phyloP scores from a whole-genome alignment of 352 stramenopile species.

The Globisporangium rhizosaccharum region DNA sequence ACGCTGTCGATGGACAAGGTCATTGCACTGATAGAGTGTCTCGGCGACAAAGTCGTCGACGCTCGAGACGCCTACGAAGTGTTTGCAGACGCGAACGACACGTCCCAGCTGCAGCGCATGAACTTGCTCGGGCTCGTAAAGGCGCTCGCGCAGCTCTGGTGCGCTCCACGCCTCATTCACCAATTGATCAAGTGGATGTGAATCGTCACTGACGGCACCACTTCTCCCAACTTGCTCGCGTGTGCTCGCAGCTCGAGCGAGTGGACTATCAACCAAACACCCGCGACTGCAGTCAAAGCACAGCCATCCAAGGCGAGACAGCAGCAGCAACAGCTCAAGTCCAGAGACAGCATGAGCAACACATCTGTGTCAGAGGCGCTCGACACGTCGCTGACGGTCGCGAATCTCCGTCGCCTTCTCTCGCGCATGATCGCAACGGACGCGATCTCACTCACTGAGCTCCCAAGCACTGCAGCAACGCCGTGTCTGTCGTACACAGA shows the following conservation, averaged over 20 bases:
- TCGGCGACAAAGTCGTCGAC: constrained; percentile 55
- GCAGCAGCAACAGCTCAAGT: neutral
- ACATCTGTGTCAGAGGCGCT: neutral
- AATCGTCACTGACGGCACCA: neutral
- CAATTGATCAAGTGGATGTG: neutral
- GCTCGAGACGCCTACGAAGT: constrained; percentile 51
- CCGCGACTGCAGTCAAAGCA: neutral
- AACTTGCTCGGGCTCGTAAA: constrained; percentile 41
- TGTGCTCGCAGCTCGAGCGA: constrained; percentile 9
- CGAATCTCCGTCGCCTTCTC: constrained; percentile 36
- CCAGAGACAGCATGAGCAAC: neutral
- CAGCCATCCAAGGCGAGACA: neutral
- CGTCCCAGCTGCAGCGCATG: constrained; percentile 19
- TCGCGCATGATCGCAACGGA: constrained; percentile 29
- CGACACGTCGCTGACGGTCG: constrained; percentile 13
- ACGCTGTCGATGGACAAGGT: constrained; percentile 36
- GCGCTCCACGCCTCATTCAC: neutral
- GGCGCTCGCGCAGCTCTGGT: constrained; percentile 41
- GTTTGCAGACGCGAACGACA: constrained; percentile 20
- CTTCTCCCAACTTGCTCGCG: neutral
- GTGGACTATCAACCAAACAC: constrained; percentile 11
- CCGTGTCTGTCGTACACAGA: constrained; percentile 63
- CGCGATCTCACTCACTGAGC: constrained; percentile 17
- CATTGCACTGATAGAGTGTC: constrained; percentile 49
- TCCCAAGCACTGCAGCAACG: constrained; percentile 24